phyloP scores from a whole-genome alignment of 345 rosid genomes.

The Salix exigua region DNA sequence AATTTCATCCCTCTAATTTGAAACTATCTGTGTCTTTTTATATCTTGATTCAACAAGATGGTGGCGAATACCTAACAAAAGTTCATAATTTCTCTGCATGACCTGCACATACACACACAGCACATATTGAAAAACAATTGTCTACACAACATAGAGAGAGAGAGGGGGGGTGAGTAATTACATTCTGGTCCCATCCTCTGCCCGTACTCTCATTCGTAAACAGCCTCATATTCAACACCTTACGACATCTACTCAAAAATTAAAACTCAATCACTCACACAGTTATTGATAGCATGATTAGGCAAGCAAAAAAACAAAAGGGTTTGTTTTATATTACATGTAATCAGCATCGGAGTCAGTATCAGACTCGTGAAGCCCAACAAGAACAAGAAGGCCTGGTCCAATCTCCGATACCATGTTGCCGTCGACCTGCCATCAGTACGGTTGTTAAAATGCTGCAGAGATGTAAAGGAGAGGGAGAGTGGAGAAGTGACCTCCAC shows the following conservation, averaged over 20 bases:
- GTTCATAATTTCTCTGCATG: constrained; percentile 69
- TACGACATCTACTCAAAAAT: constrained; percentile 50
- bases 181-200: constrained; percentile 85
- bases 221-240: constrained; percentile 84
- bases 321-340: constrained; percentile 38
- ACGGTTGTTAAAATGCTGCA: background rate
- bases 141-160: background rate
- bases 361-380: constrained; percentile 79
- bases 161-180: constrained; percentile 14
- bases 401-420: constrained; percentile 73
- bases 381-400: constrained; percentile 74
- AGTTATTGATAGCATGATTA: too few species aligned
- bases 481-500: constrained; percentile 40
- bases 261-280: background rate
- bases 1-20: background rate
- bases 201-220: constrained; percentile 74
- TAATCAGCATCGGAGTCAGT: constrained; percentile 71
- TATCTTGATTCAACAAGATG: background rate
- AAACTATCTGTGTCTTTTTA: background rate
- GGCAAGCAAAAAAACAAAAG: background rate
- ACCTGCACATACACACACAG: constrained; percentile 47
- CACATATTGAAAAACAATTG: background rate
- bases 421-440: constrained; percentile 62
- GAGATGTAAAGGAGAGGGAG: background rate
- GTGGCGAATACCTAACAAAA: constrained; percentile 52